Conservation (phyloP, 148 eudicot genomes). For the Rhododendron ovatum region DNA sequence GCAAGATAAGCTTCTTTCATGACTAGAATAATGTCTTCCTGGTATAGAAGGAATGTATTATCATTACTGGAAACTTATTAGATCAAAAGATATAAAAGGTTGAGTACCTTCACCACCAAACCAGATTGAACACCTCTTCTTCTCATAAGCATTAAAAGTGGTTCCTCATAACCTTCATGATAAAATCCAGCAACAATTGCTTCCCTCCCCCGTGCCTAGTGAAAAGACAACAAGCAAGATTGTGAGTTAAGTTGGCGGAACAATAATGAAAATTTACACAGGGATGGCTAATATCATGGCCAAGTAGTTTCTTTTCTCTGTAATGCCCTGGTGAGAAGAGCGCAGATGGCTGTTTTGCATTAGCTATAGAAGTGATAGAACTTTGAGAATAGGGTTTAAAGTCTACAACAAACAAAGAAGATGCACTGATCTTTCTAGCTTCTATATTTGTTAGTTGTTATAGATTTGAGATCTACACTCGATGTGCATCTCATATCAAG, state of each 20-base stretch:
- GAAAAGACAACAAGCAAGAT: neutral
- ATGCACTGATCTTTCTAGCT: neutral
- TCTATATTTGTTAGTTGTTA: neutral
- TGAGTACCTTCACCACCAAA: constrained; percentile 80
- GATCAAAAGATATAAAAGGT: neutral
- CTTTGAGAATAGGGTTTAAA: neutral
- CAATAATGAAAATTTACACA: neutral
- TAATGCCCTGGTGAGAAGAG: neutral
- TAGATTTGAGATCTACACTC: neutral
- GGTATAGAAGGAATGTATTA: neutral
- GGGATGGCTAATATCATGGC: neutral
- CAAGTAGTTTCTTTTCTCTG: neutral
- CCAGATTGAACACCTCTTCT: constrained; percentile 92
- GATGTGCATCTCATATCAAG: neutral
- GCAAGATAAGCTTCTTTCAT: neutral
- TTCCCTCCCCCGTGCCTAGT: constrained; percentile 84
- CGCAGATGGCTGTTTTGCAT: neutral
- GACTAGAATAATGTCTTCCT: neutral
- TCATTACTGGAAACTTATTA: neutral
- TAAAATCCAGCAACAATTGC: constrained; percentile 92
- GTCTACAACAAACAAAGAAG: neutral
- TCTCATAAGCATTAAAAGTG: constrained; percentile 94
- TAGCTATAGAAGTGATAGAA: neutral
- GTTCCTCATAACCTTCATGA: constrained; percentile 97
- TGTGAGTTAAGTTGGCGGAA: neutral